phyloP scores from a whole-genome alignment of 805 yeast genomes.

The Candida easanensis region DNA sequence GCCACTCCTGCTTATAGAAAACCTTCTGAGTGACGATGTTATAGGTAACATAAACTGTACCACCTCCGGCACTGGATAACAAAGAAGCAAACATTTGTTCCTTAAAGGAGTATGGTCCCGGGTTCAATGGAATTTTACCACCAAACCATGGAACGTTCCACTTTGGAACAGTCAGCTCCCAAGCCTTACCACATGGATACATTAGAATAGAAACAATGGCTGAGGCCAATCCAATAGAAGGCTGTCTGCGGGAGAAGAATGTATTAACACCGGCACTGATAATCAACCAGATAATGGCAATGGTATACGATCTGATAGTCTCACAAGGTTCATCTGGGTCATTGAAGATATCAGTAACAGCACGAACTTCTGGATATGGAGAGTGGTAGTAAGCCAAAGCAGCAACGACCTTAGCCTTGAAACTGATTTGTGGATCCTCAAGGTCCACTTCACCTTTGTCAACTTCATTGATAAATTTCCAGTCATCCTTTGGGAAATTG shows the following conservation, averaged over 20 bases:
- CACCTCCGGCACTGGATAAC: constrained; percentile 32
- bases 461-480: constrained; percentile 10
- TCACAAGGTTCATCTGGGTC: constrained; percentile 47
- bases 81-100: constrained; percentile 65
- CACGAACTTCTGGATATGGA: constrained; percentile 67
- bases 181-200: constrained; percentile 43
- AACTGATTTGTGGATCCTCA: constrained; percentile 3
- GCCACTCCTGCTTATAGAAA: constrained; percentile 30
- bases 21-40: constrained; percentile 36
- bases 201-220: constrained; percentile 45
- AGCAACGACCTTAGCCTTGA: constrained; percentile 11
- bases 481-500: constrained; percentile 37
- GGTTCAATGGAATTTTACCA: constrained; percentile 44
- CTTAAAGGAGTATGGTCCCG: constrained; percentile 63
- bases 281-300: constrained; percentile 44
- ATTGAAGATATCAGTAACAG: constrained; percentile 52
- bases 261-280: constrained; percentile 55
- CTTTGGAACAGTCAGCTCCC: constrained; percentile 44
- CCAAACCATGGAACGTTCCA: constrained; percentile 40
- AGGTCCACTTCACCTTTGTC: constrained; percentile 4
- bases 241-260: constrained; percentile 55
- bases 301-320: constrained; percentile 40
- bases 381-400: constrained; percentile 34
- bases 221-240: constrained; percentile 42
- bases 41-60: constrained; percentile 33